Percentiles rank a stretch among this genome's conserved stretches.
Conservation (phyloP, 169 alveolate genomes). For the Eimeria brunetti region DNA sequence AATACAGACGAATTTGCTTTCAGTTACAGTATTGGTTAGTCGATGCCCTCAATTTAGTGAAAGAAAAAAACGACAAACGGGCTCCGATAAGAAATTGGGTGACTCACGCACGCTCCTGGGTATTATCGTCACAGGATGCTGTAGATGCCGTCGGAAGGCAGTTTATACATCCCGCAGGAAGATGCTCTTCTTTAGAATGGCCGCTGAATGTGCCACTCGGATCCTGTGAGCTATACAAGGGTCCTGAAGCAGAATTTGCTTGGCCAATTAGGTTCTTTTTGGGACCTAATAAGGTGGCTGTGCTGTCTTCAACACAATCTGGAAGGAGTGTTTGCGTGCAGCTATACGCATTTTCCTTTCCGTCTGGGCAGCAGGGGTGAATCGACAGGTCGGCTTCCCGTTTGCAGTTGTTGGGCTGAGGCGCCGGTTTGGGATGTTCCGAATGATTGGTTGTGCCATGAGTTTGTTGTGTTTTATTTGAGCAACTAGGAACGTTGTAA, state of each 20-base stretch:
- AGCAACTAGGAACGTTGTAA: constrained; percentile 2
- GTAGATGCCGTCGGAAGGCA: background rate
- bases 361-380: constrained; percentile 15
- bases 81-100: background rate
- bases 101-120: constrained; percentile 74
- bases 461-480: background rate
- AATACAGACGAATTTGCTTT: background rate
- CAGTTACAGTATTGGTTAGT: background rate
- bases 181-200: background rate
- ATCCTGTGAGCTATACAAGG: background rate
- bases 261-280: background rate
- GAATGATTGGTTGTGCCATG: background rate
- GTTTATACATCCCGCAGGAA: background rate
- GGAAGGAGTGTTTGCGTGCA: background rate
- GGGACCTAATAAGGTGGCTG: background rate
- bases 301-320: background rate
- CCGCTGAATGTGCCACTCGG: background rate
- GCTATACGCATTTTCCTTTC: background rate
- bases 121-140: background rate
- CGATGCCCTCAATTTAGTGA: background rate
- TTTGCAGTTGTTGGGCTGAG: background rate
- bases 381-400: constrained; percentile 6
- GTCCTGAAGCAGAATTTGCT: background rate
- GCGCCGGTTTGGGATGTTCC: background rate
- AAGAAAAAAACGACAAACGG: background rate